A percentile compares a stretch with the other conserved stretches of the same genome.
These are phyloP conservation scores for Chaetomium tenue DNA, from an alignment of 495 filamentous ascomycete species.

Conservation along the genomic window DNA sequence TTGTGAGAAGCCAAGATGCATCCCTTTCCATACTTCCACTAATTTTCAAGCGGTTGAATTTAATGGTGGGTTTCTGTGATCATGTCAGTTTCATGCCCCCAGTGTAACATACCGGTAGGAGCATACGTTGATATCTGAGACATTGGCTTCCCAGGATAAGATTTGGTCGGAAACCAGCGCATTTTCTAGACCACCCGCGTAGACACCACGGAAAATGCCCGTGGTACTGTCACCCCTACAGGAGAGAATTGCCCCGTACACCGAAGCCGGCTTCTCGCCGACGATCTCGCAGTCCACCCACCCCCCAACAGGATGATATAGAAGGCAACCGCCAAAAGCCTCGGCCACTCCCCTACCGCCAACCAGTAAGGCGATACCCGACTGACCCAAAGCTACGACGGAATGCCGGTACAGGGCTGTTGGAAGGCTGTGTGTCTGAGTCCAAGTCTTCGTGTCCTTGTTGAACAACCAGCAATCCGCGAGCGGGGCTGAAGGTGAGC, in stretches of 20 bases:
- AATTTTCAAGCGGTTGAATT: constrained; percentile 15
- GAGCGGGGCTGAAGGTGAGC: constrained; percentile 65
- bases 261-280: constrained; percentile 44
- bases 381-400: constrained; percentile 56
- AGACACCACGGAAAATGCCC: constrained; percentile 51
- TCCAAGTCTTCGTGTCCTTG: constrained; percentile 55
- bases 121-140: constrained; percentile 27
- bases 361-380: constrained; percentile 42
- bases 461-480: constrained; percentile 71
- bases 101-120: not conserved
- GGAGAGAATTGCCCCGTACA: constrained; percentile 59
- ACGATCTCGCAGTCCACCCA: constrained; percentile 45
- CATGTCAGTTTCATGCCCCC: not conserved
- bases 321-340: constrained; percentile 59
- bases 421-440: constrained; percentile 59
- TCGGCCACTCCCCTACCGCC: constrained; percentile 25
- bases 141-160: constrained; percentile 51
- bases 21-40: not conserved
- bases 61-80: constrained; percentile 30
- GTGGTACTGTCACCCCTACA: constrained; percentile 20
- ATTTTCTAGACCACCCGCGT: constrained; percentile 67
- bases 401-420: constrained; percentile 69
- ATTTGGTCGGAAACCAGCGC: constrained; percentile 57
- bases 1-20: constrained; percentile 22
- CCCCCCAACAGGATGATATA: constrained; percentile 57